Conservation (phyloP, 2,329 filamentous ascomycete species). For the Samsoniella hepiali region DNA sequence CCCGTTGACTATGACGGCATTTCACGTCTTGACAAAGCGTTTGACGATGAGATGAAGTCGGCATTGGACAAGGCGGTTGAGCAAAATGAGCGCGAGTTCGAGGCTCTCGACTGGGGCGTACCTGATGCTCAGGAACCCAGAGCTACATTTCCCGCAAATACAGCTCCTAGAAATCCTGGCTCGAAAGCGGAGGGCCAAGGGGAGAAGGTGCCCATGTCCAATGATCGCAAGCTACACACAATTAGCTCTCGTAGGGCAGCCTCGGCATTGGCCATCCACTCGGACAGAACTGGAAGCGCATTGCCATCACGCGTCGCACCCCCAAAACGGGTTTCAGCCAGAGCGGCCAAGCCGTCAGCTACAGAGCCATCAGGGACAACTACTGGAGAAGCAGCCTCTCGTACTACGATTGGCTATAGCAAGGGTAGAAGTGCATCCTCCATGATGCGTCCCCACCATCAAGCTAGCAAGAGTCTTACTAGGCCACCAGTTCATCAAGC, state of each 20-base stretch:
- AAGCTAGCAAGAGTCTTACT: constrained; percentile 17
- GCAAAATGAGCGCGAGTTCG: constrained; percentile 63
- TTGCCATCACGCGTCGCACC: background rate
- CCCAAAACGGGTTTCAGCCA: constrained; percentile 3
- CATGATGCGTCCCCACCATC: constrained; percentile 35
- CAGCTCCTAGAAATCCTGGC: background rate
- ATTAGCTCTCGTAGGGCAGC: constrained; percentile 50
- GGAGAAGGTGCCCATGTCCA: constrained; percentile 9
- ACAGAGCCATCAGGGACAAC: constrained; percentile 48
- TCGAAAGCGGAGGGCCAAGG: background rate
- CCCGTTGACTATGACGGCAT: constrained; percentile 66
- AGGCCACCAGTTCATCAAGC: constrained; percentile 15
- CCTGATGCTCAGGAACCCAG: constrained; percentile 51
- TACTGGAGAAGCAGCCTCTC: constrained; percentile 64
- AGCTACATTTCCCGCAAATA: background rate
- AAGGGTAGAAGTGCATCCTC: constrained; percentile 63
- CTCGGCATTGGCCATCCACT: constrained; percentile 42
- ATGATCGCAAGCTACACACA: constrained; percentile 22
- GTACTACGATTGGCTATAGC: constrained; percentile 80
- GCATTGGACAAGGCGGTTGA: constrained; percentile 59
- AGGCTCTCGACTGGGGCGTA: constrained; percentile 59
- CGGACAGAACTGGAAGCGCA: constrained; percentile 19
- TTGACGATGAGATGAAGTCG: constrained; percentile 50
- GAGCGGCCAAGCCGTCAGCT: constrained; percentile 25
- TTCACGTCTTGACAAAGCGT: constrained; percentile 58